A percentile compares a stretch with the other conserved stretches of the same genome.
Conservation (phyloP, 805 yeast species). For the Deakozyma indianensis region DNA sequence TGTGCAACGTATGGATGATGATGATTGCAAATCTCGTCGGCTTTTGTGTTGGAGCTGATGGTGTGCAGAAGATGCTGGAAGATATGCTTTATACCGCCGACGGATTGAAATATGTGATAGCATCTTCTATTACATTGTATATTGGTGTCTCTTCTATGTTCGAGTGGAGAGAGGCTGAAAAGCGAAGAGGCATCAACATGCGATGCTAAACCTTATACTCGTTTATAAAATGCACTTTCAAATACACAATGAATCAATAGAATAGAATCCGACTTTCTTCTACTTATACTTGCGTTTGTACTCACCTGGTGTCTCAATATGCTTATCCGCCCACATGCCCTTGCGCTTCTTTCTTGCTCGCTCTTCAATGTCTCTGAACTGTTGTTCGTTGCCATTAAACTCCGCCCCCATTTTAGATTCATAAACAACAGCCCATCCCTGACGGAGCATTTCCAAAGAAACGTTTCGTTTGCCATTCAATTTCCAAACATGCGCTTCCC, state of each 20-base stretch:
- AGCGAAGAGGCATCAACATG: conserved; percentile 66
- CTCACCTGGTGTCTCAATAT: conserved; percentile 61
- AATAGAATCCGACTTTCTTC: too few relatives aligned
- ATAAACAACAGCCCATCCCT: conserved; percentile 78
- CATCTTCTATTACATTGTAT: conserved; percentile 56
- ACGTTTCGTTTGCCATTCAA: conserved; percentile 65
- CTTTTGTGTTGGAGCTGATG: conserved; percentile 85
- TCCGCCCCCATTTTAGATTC: conserved; percentile 74
- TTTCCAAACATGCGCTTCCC: conserved; percentile 47
- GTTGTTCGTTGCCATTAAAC: conserved; percentile 61
- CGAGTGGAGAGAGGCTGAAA: conserved; percentile 78
- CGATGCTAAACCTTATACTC: conserved; percentile 51
- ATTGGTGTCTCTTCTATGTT: conserved; percentile 89
- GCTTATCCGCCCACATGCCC: conserved; percentile 44
- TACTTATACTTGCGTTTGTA: conserved; percentile 32
- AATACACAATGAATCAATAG: too few relatives aligned
- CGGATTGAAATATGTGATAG: conserved; percentile 46
- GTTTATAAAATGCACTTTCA: too few relatives aligned
- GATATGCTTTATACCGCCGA: conserved; percentile 60
- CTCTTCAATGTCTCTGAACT: conserved; percentile 45
- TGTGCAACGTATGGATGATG: conserved; percentile 90
- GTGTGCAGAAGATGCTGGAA: conserved; percentile 46
- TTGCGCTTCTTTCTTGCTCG: conserved; percentile 38
- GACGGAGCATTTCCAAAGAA: conserved; percentile 71
- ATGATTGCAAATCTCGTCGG: conserved; percentile 93